These are phyloP conservation scores for Vaccinium vitisidaea DNA, from an alignment of 148 eudicot species.

Conservation along the genomic window DNA sequence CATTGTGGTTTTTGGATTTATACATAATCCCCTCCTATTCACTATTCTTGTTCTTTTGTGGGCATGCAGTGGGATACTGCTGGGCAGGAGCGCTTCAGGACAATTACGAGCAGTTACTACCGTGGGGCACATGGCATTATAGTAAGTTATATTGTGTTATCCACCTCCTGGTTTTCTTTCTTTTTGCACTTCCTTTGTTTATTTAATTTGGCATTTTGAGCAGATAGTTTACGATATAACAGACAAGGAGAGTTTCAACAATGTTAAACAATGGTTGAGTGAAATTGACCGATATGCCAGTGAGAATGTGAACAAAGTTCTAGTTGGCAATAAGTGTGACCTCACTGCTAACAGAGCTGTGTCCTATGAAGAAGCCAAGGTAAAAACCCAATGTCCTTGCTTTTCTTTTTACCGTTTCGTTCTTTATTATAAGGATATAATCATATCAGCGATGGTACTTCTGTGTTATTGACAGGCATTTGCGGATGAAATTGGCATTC, in stretches of 20 bases:
- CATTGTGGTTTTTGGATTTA: not conserved
- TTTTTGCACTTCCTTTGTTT: not conserved
- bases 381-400: not conserved
- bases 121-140: conserved; percentile 60
- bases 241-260: conserved; percentile 51
- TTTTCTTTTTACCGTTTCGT: not conserved
- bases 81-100: conserved; percentile 58
- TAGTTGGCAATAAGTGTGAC: conserved; percentile 53
- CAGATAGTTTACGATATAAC: conserved; percentile 58
- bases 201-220: conserved; percentile 9
- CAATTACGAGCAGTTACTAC: conserved; percentile 60
- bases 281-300: conserved; percentile 57
- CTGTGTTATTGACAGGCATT: conserved; percentile 33
- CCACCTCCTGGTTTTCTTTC: not conserved
- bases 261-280: conserved; percentile 59
- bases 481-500: conserved; percentile 60
- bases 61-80: conserved; percentile 59
- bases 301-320: conserved; percentile 50
- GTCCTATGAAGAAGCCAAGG: conserved; percentile 52
- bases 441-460: not conserved
- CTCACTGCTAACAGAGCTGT: conserved; percentile 44
- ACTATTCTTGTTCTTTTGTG: not conserved
- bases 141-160: conserved; percentile 22
- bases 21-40: not conserved
- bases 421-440: not conserved